A percentile compares a stretch with the other conserved stretches of the same genome.
phyloP scores from a whole-genome alignment of 352 stramenopile genomes.

The Globisporangium perplexum region DNA sequence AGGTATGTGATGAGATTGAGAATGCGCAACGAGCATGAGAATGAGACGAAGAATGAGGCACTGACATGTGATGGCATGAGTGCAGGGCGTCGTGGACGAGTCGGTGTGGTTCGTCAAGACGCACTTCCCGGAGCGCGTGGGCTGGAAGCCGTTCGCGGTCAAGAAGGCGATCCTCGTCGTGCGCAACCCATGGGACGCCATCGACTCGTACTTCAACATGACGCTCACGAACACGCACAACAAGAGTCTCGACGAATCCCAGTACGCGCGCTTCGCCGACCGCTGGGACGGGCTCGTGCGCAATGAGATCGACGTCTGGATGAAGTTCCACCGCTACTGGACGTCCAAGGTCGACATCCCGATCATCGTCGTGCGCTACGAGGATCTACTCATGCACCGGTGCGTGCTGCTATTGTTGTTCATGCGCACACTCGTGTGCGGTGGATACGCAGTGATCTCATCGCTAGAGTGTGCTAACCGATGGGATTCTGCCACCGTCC shows the following conservation, averaged over 20 bases:
- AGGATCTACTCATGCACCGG: constrained; percentile 83
- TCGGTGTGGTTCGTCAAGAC: constrained; percentile 97
- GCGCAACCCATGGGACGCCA: constrained; percentile 97
- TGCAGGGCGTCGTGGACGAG: constrained; percentile 89
- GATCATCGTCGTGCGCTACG: constrained; percentile 90
- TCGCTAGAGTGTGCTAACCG: background rate
- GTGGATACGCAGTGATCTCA: background rate
- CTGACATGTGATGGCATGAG: constrained; percentile 34
- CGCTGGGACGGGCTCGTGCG: constrained; percentile 87
- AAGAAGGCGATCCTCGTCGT: constrained; percentile 86
- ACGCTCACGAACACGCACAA: constrained; percentile 93
- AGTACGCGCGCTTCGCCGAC: constrained; percentile 85
- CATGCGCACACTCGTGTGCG: background rate
- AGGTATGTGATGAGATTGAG: constrained; percentile 10
- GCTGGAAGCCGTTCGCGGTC: constrained; percentile 75
- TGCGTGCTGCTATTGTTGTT: constrained; percentile 10
- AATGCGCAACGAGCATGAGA: background rate
- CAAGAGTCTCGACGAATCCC: constrained; percentile 81
- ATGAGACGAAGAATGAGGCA: background rate
- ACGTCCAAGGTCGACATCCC: constrained; percentile 84
- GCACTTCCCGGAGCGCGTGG: constrained; percentile 96
- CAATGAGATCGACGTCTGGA: constrained; percentile 90
- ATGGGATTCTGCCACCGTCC: background rate
- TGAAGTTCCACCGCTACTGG: constrained; percentile 91
- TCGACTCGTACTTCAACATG: constrained; percentile 99